Evolutionary conservation across 306 rosid species (phyloP).

Genomic region (Lathyrus tuberosus): DNA sequence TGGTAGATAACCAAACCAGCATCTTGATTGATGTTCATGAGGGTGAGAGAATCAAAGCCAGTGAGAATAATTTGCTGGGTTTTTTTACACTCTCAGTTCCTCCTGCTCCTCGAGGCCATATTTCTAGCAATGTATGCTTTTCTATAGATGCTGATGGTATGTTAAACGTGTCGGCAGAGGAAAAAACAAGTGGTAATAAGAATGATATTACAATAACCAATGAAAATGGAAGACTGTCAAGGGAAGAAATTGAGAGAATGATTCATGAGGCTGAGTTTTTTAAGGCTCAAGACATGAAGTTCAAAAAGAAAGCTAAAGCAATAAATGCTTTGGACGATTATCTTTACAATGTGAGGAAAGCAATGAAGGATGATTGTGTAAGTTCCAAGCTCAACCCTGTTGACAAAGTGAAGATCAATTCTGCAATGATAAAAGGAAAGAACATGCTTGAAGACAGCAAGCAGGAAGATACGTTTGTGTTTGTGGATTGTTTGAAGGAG

Average conservation of each 20-base stretch:
- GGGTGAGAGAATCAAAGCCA: neutral
- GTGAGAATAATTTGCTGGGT: slow-evolving; percentile 1
- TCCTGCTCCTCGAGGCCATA: neutral
- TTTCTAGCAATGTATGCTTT: neutral
- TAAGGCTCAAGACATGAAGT: too few species aligned
- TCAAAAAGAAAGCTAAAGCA: neutral
- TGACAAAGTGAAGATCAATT: too few species aligned
- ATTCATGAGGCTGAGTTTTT: too few species aligned
- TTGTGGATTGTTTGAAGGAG: too few species aligned
- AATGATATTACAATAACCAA: too few species aligned
- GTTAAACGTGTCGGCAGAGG: neutral
- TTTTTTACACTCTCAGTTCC: neutral
- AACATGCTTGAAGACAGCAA: too few species aligned
- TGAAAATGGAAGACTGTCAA: too few species aligned
- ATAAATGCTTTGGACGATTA: neutral
- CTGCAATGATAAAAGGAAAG: too few species aligned
- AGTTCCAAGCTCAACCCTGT: too few species aligned
- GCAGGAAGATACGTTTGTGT: too few species aligned
- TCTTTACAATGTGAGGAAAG: neutral
- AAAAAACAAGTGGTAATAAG: neutral
- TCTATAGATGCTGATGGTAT: neutral
- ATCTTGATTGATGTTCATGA: neutral
- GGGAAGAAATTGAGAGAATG: too few species aligned
- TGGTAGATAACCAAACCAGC: neutral
- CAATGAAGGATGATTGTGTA: neutral